Evolutionary conservation across 2,329 filamentous ascomycete genomes (phyloP).

Genomic region (Trichoderma brevicompactum): DNA sequence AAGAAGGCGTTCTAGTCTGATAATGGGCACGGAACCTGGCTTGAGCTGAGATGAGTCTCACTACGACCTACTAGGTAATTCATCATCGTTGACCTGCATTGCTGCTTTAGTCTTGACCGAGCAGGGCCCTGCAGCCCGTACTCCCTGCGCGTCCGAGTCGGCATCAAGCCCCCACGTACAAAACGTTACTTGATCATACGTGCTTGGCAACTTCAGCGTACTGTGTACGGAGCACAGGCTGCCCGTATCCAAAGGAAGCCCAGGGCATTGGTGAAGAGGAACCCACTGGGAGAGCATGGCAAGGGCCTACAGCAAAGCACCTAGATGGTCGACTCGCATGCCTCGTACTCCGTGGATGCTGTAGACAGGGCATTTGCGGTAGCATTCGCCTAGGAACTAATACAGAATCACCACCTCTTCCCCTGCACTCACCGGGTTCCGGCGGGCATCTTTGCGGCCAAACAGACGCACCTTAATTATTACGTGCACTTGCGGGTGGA

Average conservation of each 20-base stretch:
- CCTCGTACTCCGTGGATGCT: background rate
- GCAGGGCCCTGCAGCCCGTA: background rate
- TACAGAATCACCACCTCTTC: background rate
- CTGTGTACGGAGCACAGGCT: background rate
- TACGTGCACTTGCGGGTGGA: background rate
- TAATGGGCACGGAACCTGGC: background rate
- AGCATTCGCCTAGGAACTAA: constrained; percentile 12
- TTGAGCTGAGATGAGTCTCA: constrained; percentile 18
- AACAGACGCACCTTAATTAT: background rate
- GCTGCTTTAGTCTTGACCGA: constrained; percentile 19
- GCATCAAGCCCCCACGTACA: constrained; percentile 7
- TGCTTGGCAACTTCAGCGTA: too few relatives aligned
- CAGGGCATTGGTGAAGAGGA: background rate
- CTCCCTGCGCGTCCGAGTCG: constrained; percentile 1
- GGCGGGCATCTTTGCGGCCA: constrained; percentile 2
- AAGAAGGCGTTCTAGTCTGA: background rate
- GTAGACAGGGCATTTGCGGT: constrained; percentile 7
- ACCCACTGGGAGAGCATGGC: background rate
- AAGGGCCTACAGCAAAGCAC: background rate
- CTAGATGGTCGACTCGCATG: constrained; percentile 20
- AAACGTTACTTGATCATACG: too few relatives aligned
- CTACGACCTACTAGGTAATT: constrained; percentile 15
- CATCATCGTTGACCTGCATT: constrained; percentile 24
- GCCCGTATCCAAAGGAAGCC: too few relatives aligned
- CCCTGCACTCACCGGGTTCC: constrained; percentile 7